These are phyloP conservation scores for Colletotrichum lentis DNA, from an alignment of 2,329 filamentous ascomycete species.

Conservation along the genomic window DNA sequence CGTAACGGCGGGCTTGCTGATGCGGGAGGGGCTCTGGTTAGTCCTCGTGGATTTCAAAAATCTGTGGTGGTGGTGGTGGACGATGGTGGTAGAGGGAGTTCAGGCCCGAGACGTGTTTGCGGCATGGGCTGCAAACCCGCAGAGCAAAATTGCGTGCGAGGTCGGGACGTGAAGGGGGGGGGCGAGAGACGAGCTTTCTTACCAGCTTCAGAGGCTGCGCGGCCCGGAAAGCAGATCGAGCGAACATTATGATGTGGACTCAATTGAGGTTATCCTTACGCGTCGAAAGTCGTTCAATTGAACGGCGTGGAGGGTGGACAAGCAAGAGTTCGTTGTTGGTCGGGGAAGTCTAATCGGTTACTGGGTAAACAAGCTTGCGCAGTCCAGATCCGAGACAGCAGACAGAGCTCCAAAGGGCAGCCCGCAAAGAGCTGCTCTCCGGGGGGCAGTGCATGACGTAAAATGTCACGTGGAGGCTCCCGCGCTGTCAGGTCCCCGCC, in stretches of 20 bases:
- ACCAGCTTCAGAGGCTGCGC: constrained; percentile 73
- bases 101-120: not conserved
- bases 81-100: not conserved
- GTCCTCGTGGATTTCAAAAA: not conserved
- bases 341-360: constrained; percentile 15
- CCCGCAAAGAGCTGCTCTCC: constrained; percentile 12
- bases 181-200: constrained; percentile 44
- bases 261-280: constrained; percentile 42
- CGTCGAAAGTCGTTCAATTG: constrained; percentile 23
- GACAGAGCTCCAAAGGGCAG: constrained; percentile 19
- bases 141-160: not conserved
- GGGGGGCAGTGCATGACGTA: constrained; percentile 30
- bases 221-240: constrained; percentile 70
- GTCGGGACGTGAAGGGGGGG: not conserved
- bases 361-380: constrained; percentile 25
- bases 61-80: not conserved
- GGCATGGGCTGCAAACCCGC: not conserved
- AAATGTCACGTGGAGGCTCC: constrained; percentile 32
- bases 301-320: constrained; percentile 5
- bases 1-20: constrained; percentile 68
- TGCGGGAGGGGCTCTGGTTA: constrained; percentile 48
- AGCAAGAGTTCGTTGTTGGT: constrained; percentile 14
- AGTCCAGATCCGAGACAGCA: constrained; percentile 20
- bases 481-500: constrained; percentile 14
- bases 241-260: constrained; percentile 63